Evolutionary conservation across 2,329 filamentous ascomycete species (phyloP), one percentile per base, ranked within the genome.

Genomic region (Mariannaea sp.): DNA sequence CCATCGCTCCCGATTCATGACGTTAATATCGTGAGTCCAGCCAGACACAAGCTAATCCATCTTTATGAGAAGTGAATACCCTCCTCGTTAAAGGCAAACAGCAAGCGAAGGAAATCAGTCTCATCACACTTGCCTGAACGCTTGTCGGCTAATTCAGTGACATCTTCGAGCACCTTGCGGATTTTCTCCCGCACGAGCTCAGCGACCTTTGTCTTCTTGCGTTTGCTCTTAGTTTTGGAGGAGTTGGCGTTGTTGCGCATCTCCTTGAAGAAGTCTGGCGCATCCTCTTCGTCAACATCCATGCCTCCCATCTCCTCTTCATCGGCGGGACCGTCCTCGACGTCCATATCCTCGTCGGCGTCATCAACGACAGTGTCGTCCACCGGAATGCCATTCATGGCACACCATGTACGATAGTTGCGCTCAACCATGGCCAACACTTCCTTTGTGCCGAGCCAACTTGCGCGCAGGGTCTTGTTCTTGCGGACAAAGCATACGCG

Each of bases 321-420:
- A 4, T 73, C 73, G n/a, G 62, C 71, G 13, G 70, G 73, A 9
- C 68, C 75, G 38, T 75, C 76, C 2, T 75, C 76, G 14, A 65
- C 71, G 3, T 72, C 72, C 47, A 67, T 69, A 7, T 69, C 71
- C 38, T 76, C 64, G 35, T 68, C 76, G 5, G 70, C 76, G 12
- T 76, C 77, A 4, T 78, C 76, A 1, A 76, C 73, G 2, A 80
- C 58, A 4, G 80, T 82, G 55, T 93, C 91, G 53, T 96, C 90
- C 6, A 96, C 72, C 0, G 84, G 73, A 13, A 96, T 84, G 65
- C 92, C 86, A 67, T 96, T 90, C 72, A 95, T 87, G 30, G 92
- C 89, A 70, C 92, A 96, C 82, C 86, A 97, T 2, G 92, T 88
- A 58, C 90, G 81, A 74, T 96, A 97, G 72, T 97, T 97, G 60